These are phyloP conservation scores for Pachysandra terminalis DNA, from an alignment of 164 flowering plant species.

Conservation along the genomic window DNA sequence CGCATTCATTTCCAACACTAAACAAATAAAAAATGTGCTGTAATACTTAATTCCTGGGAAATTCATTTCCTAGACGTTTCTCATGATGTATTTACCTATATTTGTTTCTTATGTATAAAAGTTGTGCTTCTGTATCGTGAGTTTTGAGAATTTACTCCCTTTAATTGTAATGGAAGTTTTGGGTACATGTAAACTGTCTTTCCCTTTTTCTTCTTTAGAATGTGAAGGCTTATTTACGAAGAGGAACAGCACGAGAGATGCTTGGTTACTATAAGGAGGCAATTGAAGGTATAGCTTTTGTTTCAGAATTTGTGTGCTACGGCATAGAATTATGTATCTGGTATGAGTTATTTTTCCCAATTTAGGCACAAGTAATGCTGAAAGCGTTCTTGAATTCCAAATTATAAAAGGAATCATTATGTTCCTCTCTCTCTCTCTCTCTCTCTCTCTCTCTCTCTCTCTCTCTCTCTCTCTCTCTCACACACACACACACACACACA, in stretches of 20 bases:
- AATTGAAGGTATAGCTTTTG: constrained; percentile 60
- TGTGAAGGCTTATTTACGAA: constrained; percentile 86
- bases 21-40: too few relatives aligned
- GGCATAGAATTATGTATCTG: neutral
- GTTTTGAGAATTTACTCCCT: neutral
- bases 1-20: too few relatives aligned
- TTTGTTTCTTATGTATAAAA: neutral
- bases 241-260: constrained; percentile 97
- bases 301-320: neutral
- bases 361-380: neutral
- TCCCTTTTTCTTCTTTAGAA: constrained; percentile 37
- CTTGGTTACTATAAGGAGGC: constrained; percentile 92
- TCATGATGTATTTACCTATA: too few relatives aligned
- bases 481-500: too few relatives aligned
- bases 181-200: neutral
- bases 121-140: neutral
- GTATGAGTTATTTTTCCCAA: neutral
- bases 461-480: too few relatives aligned
- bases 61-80: too few relatives aligned
- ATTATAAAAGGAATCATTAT: too few relatives aligned
- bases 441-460: too few relatives aligned
- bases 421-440: too few relatives aligned
- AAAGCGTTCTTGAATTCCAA: neutral
- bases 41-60: too few relatives aligned
- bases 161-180: neutral